A percentile compares a stretch with the other conserved stretches of the same genome.
These are phyloP conservation scores for Agrocybe praecox DNA, from an alignment of 768 basidiomycete species.

Conservation along the genomic window DNA sequence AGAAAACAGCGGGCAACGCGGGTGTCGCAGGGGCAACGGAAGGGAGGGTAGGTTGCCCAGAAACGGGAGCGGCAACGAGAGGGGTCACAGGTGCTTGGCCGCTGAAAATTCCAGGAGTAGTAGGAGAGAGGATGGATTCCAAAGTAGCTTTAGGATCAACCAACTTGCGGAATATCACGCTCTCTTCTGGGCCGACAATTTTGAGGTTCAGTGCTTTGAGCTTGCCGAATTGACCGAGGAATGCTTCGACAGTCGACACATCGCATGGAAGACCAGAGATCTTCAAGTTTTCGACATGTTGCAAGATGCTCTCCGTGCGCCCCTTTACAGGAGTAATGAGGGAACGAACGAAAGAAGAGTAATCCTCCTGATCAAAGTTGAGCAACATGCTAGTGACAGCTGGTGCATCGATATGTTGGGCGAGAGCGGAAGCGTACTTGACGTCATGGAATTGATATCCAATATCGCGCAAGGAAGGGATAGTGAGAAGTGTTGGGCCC, in stretches of 20 bases:
- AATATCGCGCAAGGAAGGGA: conserved; percentile 41
- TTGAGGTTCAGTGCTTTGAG: conserved; percentile 45
- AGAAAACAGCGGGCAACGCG: conserved; percentile 29
- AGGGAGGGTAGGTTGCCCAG: not conserved
- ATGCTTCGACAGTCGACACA: conserved; percentile 26
- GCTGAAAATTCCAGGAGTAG: conserved; percentile 11
- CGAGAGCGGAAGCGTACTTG: conserved; percentile 38
- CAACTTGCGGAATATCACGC: conserved; percentile 30
- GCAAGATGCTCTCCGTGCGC: conserved; percentile 46
- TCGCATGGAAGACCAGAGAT: conserved; percentile 52
- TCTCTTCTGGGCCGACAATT: conserved; percentile 27
- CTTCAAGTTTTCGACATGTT: conserved; percentile 52
- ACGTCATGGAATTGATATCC: conserved; percentile 41
- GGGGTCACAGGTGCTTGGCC: conserved; percentile 8
- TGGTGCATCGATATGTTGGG: conserved; percentile 41
- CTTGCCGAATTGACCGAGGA: conserved; percentile 51
- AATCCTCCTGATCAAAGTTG: conserved; percentile 61
- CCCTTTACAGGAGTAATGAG: conserved; percentile 42
- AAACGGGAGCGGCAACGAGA: conserved; percentile 1
- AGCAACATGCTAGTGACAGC: conserved; percentile 46
- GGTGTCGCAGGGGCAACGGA: conserved; percentile 1
- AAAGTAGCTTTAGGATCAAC: conserved; percentile 14
- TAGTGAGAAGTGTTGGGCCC: conserved; percentile 35
- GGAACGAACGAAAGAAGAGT: conserved; percentile 45
- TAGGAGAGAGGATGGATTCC: not conserved